Conservation (phyloP, 2,329 filamentous ascomycete species). For the Paraphoma chrysanthemicola region DNA sequence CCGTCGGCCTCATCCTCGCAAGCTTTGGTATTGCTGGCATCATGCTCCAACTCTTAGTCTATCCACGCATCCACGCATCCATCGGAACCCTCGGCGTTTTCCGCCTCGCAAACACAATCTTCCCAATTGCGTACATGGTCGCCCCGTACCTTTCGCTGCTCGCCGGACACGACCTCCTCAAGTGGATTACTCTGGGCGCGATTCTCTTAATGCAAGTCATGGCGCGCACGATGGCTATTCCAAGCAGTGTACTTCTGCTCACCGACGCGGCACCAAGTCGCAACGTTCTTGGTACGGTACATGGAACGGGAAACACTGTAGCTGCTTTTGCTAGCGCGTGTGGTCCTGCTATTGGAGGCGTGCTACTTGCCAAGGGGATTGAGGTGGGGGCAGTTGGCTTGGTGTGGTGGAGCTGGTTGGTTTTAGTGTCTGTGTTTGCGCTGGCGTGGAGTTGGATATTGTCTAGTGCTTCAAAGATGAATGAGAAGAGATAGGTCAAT, state of each 20-base stretch:
- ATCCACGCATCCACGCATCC: conserved; percentile 47
- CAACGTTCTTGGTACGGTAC: conserved; percentile 60
- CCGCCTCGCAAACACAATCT: conserved; percentile 49
- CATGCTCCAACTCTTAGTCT: conserved; percentile 52
- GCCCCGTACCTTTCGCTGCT: conserved; percentile 51
- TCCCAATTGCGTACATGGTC: conserved; percentile 52
- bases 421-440: conserved; percentile 55
- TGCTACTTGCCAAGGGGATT: conserved; percentile 64
- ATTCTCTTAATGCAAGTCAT: conserved; percentile 51
- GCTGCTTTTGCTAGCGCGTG: conserved; percentile 64
- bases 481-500: conserved; percentile 51
- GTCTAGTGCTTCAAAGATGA: conserved; percentile 55
- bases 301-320: conserved; percentile 64
- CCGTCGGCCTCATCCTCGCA: conserved; percentile 53
- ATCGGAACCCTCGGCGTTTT: conserved; percentile 50
- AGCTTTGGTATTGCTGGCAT: conserved; percentile 55
- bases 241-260: conserved; percentile 64
- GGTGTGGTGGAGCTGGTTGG: conserved; percentile 63
- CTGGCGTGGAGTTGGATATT: conserved; percentile 62
- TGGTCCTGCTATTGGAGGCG: conserved; percentile 64
- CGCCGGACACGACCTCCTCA: conserved; percentile 32
- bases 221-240: conserved; percentile 59
- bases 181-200: conserved; percentile 50
- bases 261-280: conserved; percentile 65
- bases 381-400: conserved; percentile 62